These are phyloP conservation scores for Aureobasidium sp. DNA, from an alignment of 2,329 filamentous ascomycete species.

Conservation along the genomic window DNA sequence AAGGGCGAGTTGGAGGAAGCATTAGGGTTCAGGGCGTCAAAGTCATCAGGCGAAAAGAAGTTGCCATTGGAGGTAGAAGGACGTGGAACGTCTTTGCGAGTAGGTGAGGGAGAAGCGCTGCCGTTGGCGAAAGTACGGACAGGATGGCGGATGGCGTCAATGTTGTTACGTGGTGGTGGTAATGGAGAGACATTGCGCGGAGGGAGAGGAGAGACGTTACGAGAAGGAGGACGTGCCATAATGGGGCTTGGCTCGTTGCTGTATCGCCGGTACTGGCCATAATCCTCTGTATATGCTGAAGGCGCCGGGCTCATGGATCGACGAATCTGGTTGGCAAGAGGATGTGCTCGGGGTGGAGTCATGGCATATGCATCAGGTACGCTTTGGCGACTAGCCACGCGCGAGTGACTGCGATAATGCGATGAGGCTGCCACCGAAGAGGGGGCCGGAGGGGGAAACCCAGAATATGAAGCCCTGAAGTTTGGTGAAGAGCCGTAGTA, in stretches of 20 bases:
- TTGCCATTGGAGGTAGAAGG: constrained; percentile 49
- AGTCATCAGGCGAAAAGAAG: constrained; percentile 70
- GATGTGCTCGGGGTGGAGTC: constrained; percentile 29
- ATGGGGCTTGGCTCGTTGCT: constrained; percentile 19
- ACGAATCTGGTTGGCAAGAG: constrained; percentile 30
- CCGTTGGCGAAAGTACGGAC: constrained; percentile 13
- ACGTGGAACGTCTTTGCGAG: constrained; percentile 61
- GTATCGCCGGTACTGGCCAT: neutral
- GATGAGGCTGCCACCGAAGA: constrained; percentile 18
- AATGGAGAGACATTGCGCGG: constrained; percentile 19
- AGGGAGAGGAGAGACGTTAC: constrained; percentile 15
- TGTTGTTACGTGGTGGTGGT: constrained; percentile 28
- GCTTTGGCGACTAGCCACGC: constrained; percentile 25
- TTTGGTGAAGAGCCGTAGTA: constrained; percentile 1
- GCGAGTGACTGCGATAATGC: constrained; percentile 16
- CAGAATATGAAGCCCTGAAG: constrained; percentile 13
- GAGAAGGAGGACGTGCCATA: constrained; percentile 27
- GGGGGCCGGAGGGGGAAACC: constrained; percentile 12
- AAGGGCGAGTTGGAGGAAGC: constrained; percentile 17
- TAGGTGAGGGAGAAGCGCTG: constrained; percentile 32
- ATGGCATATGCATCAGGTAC: constrained; percentile 26
- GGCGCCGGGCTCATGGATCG: constrained; percentile 27
- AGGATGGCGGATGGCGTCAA: constrained; percentile 26
- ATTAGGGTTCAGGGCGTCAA: constrained; percentile 62
- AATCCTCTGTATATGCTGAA: constrained; percentile 9